Base-by-base conservation (phyloP, 2,329 filamentous ascomycete genomes). In the Mycosphaerella arachidis region DNA sequence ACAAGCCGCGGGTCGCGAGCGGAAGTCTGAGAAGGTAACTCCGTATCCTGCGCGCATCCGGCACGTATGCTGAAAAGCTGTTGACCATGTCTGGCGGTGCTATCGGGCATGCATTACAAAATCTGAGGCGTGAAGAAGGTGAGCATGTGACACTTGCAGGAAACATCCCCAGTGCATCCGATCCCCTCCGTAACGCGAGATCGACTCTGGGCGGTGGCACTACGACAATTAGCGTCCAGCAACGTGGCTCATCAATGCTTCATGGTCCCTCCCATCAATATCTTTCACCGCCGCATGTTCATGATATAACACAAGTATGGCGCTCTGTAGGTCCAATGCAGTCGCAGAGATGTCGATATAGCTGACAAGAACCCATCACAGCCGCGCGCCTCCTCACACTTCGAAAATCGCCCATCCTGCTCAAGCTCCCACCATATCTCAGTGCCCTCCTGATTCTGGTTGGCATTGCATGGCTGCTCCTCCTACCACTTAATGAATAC, bases 401-500 rank as follows among this genome's bases (percentile, higher is more conserved):
- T 71, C 88, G 91, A 72, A 86, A 86, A 75, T 90, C 96, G 75
- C 89, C 90, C 69, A 85, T 90, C 66, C 80, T 96, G 59, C 84
- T 94, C 65, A 90, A 90, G 77, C 78, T 96, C 18, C 92, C 93
- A 45, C 91, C 92, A 13, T 93, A 95, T 78, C 79, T 97, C 35
- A 97, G 93, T 35, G 82, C 91, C 55, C 79, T 96, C 45, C 95
- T 90, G 76, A 86, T 97, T 68, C 70, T 93, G 53, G 84, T 96
- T 69, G 94, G 94, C 56, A 84, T 97, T 58, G 84, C 86, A 67
- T 99, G 93, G 91, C 86, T 99, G 13, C 84, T 97, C 24, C 82
- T 97, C 33, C 84, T 99, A 1, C 94, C 94, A 2, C 82, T 97
- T 56, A 84, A 97, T 75, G 85, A 92, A 66, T 96, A 97, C 78